Conservation (phyloP, 768 basidiomycete species). For the Tylopilus vinaceipallidus region DNA sequence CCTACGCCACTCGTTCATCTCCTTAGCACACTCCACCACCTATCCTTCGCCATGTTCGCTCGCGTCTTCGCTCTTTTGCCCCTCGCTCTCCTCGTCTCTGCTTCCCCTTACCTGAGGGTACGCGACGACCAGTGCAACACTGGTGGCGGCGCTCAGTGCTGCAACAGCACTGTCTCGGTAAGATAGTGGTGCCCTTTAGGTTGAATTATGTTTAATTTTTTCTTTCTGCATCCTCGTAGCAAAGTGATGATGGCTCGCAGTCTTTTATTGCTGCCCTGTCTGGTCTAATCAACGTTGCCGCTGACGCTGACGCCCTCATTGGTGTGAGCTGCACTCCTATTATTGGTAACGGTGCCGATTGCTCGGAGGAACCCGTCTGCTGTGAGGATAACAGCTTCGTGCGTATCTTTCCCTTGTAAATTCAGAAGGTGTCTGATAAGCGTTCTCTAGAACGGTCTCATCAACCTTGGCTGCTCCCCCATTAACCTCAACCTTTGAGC, state of each 20-base stretch:
- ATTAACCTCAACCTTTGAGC: not conserved
- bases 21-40: not conserved
- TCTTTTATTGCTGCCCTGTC: no score
- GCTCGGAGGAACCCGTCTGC: not conserved
- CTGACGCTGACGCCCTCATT: not conserved
- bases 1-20: not conserved
- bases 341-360: not conserved
- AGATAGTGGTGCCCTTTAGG: not conserved
- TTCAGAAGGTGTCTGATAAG: no score
- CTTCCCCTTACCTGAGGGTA: not conserved
- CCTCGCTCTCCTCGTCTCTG: slow-evolving; percentile 15
- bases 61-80: slow-evolving; percentile 17
- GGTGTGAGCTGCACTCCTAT: not conserved
- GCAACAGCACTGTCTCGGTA: slow-evolving; percentile 3
- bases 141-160: slow-evolving; percentile 2
- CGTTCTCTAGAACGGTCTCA: not conserved
- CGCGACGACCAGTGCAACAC: slow-evolving; percentile 10
- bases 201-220: no score
- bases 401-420: not conserved
- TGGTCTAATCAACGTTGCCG: not conserved
- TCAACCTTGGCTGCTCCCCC: not conserved
- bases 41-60: slow-evolving; percentile 11
- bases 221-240: no score
- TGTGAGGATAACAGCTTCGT: not conserved
- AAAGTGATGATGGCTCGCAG: not conserved